A percentile compares a stretch with the other conserved stretches of the same genome.
phyloP scores from a whole-genome alignment of 305 asterid species.

The Plantago coronopus region DNA sequence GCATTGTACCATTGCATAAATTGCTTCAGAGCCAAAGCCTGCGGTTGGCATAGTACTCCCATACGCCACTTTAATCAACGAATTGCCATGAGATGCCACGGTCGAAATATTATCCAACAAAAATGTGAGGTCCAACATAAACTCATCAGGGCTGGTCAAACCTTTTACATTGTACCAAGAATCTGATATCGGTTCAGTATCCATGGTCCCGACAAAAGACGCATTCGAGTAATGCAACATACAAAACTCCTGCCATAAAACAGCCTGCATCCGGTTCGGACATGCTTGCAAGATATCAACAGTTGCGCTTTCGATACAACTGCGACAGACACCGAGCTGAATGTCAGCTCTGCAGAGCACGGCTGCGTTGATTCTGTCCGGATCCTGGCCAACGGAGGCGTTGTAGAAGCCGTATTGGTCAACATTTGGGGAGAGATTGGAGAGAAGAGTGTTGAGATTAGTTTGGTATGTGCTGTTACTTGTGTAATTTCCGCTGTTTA shows the following conservation, averaged over 20 bases:
- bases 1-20: conserved; percentile 35
- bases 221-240: conserved; percentile 29
- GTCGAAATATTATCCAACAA: conserved; percentile 9
- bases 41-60: conserved; percentile 13
- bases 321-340: conserved; percentile 18
- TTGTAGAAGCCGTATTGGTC: conserved; percentile 17
- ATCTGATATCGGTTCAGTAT: not conserved
- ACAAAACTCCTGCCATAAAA: conserved; percentile 25
- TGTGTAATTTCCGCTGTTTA: conserved; percentile 16
- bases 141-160: conserved; percentile 1
- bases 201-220: conserved; percentile 16
- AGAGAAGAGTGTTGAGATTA: conserved; percentile 24
- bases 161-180: fast-evolving
- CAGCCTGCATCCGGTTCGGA: conserved; percentile 8
- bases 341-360: conserved; percentile 24
- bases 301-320: conserved; percentile 18
- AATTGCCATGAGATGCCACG: conserved; percentile 20
- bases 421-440: conserved; percentile 23
- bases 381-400: conserved; percentile 5
- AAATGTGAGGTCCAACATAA: not conserved
- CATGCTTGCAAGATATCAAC: conserved; percentile 11
- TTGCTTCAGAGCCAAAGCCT: not conserved
- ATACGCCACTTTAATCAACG: conserved; percentile 15
- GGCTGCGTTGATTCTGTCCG: conserved; percentile 17
- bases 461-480: conserved; percentile 16